These are phyloP conservation scores for Podaxis sp. DNA, from an alignment of 768 basidiomycete genomes.

Conservation along the genomic window DNA sequence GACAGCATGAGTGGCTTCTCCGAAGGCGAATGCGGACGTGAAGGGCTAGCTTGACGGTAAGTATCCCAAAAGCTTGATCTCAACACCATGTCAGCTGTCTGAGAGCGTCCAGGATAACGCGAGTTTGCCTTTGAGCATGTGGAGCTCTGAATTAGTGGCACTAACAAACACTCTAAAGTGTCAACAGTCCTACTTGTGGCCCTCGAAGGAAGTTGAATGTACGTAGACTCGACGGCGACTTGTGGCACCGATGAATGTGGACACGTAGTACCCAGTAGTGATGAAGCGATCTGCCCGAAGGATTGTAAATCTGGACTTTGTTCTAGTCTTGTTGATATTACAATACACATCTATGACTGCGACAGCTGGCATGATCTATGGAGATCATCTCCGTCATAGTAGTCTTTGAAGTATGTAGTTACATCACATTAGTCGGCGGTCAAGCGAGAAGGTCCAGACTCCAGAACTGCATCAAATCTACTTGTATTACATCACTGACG, in stretches of 20 bases:
- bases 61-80: slow-evolving; percentile 6
- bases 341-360: not conserved
- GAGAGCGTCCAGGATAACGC: not conserved
- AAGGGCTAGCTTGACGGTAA: slow-evolving; percentile 6
- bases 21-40: not conserved
- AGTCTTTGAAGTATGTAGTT: not conserved
- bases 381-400: slow-evolving; percentile 2
- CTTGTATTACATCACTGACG: not conserved
- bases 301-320: not conserved
- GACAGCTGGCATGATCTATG: not conserved
- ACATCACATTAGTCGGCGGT: not conserved
- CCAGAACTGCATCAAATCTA: not conserved
- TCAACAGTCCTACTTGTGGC: not conserved
- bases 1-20: not conserved
- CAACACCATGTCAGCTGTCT: not conserved
- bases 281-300: not conserved
- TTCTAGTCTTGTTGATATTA: not conserved
- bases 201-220: not conserved
- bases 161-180: not conserved
- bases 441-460: not conserved
- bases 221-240: not conserved
- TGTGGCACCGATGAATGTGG: not conserved
- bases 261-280: not conserved
- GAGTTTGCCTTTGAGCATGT: not conserved
- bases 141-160: not conserved